Conservation (phyloP, 1,284 basidiomycete species). For the Ceratorhiza oryzae-sativae region DNA sequence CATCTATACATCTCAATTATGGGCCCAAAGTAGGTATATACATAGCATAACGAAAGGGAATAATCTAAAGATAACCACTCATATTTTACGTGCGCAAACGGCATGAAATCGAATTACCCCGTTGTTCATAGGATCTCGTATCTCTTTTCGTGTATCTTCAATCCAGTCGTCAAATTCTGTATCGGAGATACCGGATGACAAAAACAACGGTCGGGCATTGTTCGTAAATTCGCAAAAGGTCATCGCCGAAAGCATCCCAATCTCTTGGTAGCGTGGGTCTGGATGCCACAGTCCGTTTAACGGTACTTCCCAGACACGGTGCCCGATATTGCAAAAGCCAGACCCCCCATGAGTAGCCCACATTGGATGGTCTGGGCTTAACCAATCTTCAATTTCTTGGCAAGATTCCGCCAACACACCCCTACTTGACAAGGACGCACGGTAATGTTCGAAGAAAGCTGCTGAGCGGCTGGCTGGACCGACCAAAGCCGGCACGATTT, state of each 20-base stretch:
- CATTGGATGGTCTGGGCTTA: not conserved
- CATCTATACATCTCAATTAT: no score
- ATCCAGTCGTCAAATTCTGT: slow-evolving; percentile 15
- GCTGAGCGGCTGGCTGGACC: not conserved
- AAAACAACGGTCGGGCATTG: slow-evolving; percentile 18
- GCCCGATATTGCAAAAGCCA: not conserved
- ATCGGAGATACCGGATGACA: not conserved
- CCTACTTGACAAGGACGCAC: not conserved
- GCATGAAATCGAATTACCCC: slow-evolving; percentile 18
- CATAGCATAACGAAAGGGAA: not conserved
- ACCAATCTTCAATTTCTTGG: slow-evolving; percentile 14
- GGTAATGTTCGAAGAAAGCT: slow-evolving; percentile 5
- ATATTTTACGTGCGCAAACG: slow-evolving; percentile 6
- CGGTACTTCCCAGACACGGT: slow-evolving; percentile 11
- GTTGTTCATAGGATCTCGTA: slow-evolving; percentile 26
- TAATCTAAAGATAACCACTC: not conserved
- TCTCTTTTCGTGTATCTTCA: slow-evolving; percentile 1
- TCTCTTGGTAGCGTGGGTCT: slow-evolving; percentile 12
- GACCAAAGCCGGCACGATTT: not conserved
- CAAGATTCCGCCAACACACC: slow-evolving; percentile 11
- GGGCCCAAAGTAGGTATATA: slow-evolving; percentile 3
- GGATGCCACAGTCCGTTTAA: slow-evolving; percentile 22
- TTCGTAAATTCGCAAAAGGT: slow-evolving; percentile 19
- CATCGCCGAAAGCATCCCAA: slow-evolving; percentile 32
- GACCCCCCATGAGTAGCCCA: not conserved